Percentiles rank a stretch among this genome's conserved stretches.
Conservation (phyloP, 1,139 yeast genomes). For the Yamadazyma atlantica region DNA sequence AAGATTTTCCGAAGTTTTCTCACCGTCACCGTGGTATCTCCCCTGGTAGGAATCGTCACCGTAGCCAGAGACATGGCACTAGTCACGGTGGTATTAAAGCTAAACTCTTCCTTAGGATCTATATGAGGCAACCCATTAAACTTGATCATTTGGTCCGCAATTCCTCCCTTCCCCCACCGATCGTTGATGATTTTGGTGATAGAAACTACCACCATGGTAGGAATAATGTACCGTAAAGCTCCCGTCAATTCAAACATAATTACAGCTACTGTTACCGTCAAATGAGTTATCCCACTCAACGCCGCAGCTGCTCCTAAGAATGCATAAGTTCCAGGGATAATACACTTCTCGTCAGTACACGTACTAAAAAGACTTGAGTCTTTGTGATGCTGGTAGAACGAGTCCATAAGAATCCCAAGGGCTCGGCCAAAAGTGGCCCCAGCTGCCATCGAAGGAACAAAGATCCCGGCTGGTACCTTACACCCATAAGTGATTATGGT, state of each 20-base stretch:
- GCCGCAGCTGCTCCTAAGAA: slow-evolving; percentile 98
- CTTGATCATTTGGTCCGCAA: slow-evolving; percentile 91
- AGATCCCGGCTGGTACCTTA: slow-evolving; percentile 93
- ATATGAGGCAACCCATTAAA: slow-evolving; percentile 88
- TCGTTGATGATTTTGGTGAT: slow-evolving; percentile 80
- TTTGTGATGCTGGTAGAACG: slow-evolving; percentile 45
- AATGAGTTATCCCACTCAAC: slow-evolving; percentile 86
- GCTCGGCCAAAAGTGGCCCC: slow-evolving; percentile 95
- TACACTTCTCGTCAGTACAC: slow-evolving; percentile 52
- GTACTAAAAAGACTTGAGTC: slow-evolving; percentile 47
- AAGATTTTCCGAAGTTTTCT: slow-evolving; percentile 39
- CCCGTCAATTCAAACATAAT: slow-evolving; percentile 97
- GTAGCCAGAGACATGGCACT: slow-evolving; percentile 66
- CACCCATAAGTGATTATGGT: slow-evolving; percentile 88
- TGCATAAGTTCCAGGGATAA: slow-evolving; percentile 93
- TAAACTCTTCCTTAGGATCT: slow-evolving; percentile 69
- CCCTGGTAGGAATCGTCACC: slow-evolving; percentile 47
- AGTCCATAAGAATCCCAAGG: slow-evolving; percentile 68
- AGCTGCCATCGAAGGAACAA: slow-evolving; percentile 95
- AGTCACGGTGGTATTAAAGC: slow-evolving; percentile 52
- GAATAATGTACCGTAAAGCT: slow-evolving; percentile 83
- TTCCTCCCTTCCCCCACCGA: slow-evolving; percentile 77
- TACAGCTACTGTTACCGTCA: slow-evolving; percentile 90
- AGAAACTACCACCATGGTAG: slow-evolving; percentile 95
- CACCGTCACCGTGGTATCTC: slow-evolving; percentile 26